Evolutionary conservation across 345 rosid genomes (phyloP), one percentile per base, ranked within the genome.

Genomic region (Chamaenerion angustifolium): DNA sequence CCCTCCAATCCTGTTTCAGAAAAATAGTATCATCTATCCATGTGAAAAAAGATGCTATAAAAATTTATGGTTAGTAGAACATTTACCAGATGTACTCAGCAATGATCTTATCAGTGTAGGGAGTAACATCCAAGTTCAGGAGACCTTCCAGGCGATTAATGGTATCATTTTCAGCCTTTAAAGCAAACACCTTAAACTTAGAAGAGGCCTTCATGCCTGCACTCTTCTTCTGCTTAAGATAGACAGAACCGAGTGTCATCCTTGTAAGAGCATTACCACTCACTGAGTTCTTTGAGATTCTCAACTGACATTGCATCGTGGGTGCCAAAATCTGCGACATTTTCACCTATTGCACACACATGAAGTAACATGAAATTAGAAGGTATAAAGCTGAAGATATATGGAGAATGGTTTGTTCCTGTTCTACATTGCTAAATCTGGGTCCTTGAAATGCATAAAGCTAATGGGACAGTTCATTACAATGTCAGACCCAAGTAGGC

Each of bases 41-140:
- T 42, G 46, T 42, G 46, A 40, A 35, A 47, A 42, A 17, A 41
- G 18, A 40, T 0, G n/a, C 13, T 41, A 11, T 10, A 11, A 25
- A 15, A 6, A 12, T 48, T 17, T 51, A 57, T 42, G 40, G 35
- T 42, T 46, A 8, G 5, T 54, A 35, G 35, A 37, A 16, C 16
- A 21, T 52, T 48, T 83, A 90, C 98, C 98, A 92, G 57, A 92
- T 92, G 73, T 92, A 92, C 56, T 92, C 98, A 11, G 96, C 96
- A 51, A 92, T 84, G 74, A 92, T 80, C 60, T 64, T 76, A 60
- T 92, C 85, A 43, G 96, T 74, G 71, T 67, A 80, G 27, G 93
- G 93, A n/a, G 80, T 82, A 46, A 80, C 58, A 55, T 92, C 98
- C 71, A 89, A 42, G 59, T 89, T 82, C 46, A 89, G 83, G 40